Percentiles rank a stretch among this genome's conserved stretches.
Conservation (phyloP, 495 filamentous ascomycete genomes). For the Acidomyces sp. region DNA sequence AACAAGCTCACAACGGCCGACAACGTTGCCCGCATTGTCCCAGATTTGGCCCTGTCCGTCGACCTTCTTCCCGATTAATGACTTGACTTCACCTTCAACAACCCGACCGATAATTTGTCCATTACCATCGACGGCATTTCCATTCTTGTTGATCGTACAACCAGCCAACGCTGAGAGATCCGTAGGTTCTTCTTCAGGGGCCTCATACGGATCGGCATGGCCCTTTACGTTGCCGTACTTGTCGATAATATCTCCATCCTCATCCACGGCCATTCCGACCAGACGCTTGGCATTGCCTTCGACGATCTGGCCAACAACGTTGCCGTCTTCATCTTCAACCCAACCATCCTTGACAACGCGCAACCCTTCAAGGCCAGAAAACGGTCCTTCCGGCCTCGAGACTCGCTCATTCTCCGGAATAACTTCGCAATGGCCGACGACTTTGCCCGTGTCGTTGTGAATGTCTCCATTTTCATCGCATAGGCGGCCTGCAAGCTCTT, state of each 20-base stretch:
- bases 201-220: slow-evolving; percentile 56
- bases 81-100: slow-evolving; percentile 55
- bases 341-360: slow-evolving; percentile 57
- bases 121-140: slow-evolving; percentile 63
- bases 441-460: slow-evolving; percentile 58
- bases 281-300: slow-evolving; percentile 63
- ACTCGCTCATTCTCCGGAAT: slow-evolving; percentile 63
- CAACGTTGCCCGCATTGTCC: slow-evolving; percentile 64
- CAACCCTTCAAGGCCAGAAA: slow-evolving; percentile 60
- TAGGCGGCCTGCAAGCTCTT: slow-evolving; percentile 54
- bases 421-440: slow-evolving; percentile 61
- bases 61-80: slow-evolving; percentile 65
- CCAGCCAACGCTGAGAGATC: slow-evolving; percentile 64
- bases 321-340: slow-evolving; percentile 54
- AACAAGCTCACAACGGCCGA: slow-evolving; percentile 68
- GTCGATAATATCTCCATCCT: slow-evolving; percentile 76
- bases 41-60: slow-evolving; percentile 71
- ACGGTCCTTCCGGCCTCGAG: slow-evolving; percentile 52
- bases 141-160: slow-evolving; percentile 73
- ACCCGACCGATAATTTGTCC: slow-evolving; percentile 68
- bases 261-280: slow-evolving; percentile 62
- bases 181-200: slow-evolving; percentile 40
- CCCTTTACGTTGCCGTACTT: slow-evolving; percentile 69
- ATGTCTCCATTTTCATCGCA: slow-evolving; percentile 61
- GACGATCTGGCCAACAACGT: slow-evolving; percentile 55